These are phyloP conservation scores for Penicillium soppii DNA, from an alignment of 495 filamentous ascomycete species.

Conservation along the genomic window DNA sequence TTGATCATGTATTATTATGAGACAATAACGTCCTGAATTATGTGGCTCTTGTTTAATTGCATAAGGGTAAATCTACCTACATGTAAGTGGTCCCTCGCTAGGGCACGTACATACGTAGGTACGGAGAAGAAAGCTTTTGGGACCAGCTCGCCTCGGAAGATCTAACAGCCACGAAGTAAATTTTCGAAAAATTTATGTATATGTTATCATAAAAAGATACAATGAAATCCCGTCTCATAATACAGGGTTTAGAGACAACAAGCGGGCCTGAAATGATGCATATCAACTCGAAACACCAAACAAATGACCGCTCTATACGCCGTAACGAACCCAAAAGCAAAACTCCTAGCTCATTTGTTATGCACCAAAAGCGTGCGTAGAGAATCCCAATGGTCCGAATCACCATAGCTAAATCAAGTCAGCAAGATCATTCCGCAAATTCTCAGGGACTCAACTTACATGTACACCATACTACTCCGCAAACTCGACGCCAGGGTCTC, in stretches of 20 bases:
- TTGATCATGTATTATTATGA: not conserved
- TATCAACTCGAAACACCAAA: conserved; percentile 9
- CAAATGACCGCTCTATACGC: conserved; percentile 34
- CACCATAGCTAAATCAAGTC: conserved; percentile 53
- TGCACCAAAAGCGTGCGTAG: conserved; percentile 76
- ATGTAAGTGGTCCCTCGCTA: too few relatives aligned
- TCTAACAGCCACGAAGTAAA: not conserved
- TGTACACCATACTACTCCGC: conserved; percentile 96
- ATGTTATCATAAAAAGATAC: conserved; percentile 1
- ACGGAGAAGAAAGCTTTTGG: too few relatives aligned
- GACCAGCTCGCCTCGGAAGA: not conserved
- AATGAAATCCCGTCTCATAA: conserved; percentile 21
- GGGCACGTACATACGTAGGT: too few relatives aligned
- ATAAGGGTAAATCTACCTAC: too few relatives aligned
- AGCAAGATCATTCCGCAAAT: conserved; percentile 5
- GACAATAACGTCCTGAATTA: too few relatives aligned
- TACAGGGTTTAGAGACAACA: conserved; percentile 20
- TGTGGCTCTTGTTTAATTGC: too few relatives aligned
- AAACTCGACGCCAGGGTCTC: conserved; percentile 86
- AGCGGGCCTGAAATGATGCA: conserved; percentile 7
- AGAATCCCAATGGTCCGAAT: conserved; percentile 82
- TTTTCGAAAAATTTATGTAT: not conserved
- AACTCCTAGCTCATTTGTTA: conserved; percentile 65
- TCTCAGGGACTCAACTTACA: conserved; percentile 59
- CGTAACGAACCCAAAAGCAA: conserved; percentile 20